Base-by-base conservation (phyloP, 208 protist genomes). In the Trypanosoma avium region DNA sequence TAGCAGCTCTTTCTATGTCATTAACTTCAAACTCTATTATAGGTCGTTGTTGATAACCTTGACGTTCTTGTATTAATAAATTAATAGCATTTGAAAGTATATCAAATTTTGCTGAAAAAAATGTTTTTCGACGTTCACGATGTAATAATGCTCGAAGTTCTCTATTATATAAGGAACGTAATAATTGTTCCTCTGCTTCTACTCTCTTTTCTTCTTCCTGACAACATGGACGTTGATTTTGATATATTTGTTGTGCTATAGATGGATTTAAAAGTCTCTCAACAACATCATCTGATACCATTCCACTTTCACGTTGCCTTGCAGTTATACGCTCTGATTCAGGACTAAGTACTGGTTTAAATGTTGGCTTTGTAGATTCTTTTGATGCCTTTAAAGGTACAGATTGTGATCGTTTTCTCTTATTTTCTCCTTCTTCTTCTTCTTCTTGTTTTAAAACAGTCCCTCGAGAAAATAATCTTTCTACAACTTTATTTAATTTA, bases 21-120 rank as follows among this genome's bases (percentile, higher is more conserved):
- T 81, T 70, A 13, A 88, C 70, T 29, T 63, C 63, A 48, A 88
- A 74, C 27, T 67, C 38, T 6, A 15, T 32, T 3, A 21, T 21
- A 26, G 5, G 4, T 32, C 45, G 5, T 19, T n/a, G n/a, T n/a
- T 54, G 22, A 8, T 2, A 10, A 7, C 54, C 32, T 50, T 73
- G 77, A 87, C 42, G 70, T 33, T n/a, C 46, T 33, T 69, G 61
- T 10, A 60, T 29, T 1, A 62, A 27, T 26, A 61, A 54, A 26
- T 57, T 56, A 17, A 64, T 50, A 24, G 24, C 3, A 9, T 61
- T 35, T 10, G 70, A 65, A 2, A 94, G 43, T 4, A 69, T 69
- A 21, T 73, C 58, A 70, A 77, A 94, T 62, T 94, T 94, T 24
- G 79, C 78, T 1, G 53, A 40, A 17, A 92, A 65, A 19, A 90